These are phyloP conservation scores for Pulveroboletus sp. DNA, from an alignment of 768 basidiomycete genomes.

Conservation along the genomic window DNA sequence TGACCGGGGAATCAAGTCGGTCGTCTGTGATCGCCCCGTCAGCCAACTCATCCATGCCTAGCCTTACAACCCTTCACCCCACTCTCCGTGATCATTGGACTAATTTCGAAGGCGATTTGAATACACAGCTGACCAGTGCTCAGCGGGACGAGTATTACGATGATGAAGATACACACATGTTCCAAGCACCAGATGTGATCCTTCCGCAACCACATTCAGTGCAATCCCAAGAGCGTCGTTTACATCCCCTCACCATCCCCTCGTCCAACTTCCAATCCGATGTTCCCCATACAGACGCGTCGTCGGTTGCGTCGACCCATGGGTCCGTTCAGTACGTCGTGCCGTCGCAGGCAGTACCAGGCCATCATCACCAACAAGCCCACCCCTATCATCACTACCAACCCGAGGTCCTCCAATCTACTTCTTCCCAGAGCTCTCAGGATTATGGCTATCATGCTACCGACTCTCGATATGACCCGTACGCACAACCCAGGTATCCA, in stretches of 20 bases:
- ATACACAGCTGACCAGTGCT: conserved; percentile 44
- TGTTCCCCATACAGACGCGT: not conserved
- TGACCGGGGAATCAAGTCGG: conserved; percentile 28
- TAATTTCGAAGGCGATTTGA: conserved; percentile 54
- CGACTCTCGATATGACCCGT: conserved; percentile 16
- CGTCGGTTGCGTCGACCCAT: conserved; percentile 7
- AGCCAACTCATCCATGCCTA: conserved; percentile 13
- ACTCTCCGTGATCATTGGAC: conserved; percentile 54
- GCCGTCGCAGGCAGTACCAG: conserved; percentile 6
- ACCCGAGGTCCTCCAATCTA: conserved; percentile 7
- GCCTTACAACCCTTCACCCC: conserved; percentile 52
- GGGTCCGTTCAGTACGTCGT: conserved; percentile 2
- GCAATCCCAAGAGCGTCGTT: conserved; percentile 20
- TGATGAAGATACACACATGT: conserved; percentile 19
- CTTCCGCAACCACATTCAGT: conserved; percentile 1
- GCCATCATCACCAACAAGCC: not conserved
- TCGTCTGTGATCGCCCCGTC: conserved; percentile 31
- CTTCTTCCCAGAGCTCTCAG: conserved; percentile 21
- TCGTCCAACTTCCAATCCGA: conserved; percentile 14
- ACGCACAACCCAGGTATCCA: conserved; percentile 9
- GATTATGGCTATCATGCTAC: conserved; percentile 9
- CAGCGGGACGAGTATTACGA: conserved; percentile 24
- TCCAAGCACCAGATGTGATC: not conserved
- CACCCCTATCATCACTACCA: conserved; percentile 14
- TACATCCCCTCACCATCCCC: conserved; percentile 24